Conservation (phyloP, 1,139 yeast genomes). For the Candida buenavistaensis region DNA sequence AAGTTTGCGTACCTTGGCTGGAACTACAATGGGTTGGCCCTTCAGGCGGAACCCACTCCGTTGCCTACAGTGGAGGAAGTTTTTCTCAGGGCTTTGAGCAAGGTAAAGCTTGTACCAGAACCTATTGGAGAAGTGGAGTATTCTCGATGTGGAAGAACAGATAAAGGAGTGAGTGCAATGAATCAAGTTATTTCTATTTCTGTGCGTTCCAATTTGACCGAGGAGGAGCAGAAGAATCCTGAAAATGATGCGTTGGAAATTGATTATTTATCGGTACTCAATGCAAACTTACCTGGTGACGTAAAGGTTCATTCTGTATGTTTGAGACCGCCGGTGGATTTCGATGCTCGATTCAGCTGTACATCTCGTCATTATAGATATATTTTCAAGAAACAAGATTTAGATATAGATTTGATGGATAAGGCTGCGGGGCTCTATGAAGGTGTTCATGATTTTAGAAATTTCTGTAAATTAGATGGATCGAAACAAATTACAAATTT, state of each 20-base stretch:
- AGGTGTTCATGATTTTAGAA: conserved; percentile 89
- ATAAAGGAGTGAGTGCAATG: conserved; percentile 95
- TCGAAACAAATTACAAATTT: conserved; percentile 87
- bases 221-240: conserved; percentile 57
- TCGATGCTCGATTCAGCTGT: conserved; percentile 95
- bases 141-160: conserved; percentile 95
- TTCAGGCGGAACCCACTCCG: conserved; percentile 72
- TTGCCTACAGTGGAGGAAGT: conserved; percentile 86
- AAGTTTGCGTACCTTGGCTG: conserved; percentile 89
- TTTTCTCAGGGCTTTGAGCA: conserved; percentile 67
- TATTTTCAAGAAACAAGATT: conserved; percentile 53
- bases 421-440: conserved; percentile 63
- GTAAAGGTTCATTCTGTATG: conserved; percentile 82
- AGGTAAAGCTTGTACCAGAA: conserved; percentile 65
- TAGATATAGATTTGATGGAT: conserved; percentile 68
- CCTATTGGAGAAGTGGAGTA: conserved; percentile 66
- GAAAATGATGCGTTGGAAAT: conserved; percentile 64
- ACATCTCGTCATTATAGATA: conserved; percentile 80
- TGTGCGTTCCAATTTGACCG: conserved; percentile 66
- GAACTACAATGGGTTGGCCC: conserved; percentile 89
- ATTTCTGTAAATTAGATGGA: conserved; percentile 92
- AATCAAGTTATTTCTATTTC: conserved; percentile 85
- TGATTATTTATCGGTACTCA: conserved; percentile 73
- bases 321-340: conserved; percentile 75
- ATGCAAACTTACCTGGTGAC: conserved; percentile 77